Percentiles rank a stretch among this genome's conserved stretches.
These are phyloP conservation scores for Kuraishia floccosa DNA, from an alignment of 805 yeast species.

Conservation along the genomic window DNA sequence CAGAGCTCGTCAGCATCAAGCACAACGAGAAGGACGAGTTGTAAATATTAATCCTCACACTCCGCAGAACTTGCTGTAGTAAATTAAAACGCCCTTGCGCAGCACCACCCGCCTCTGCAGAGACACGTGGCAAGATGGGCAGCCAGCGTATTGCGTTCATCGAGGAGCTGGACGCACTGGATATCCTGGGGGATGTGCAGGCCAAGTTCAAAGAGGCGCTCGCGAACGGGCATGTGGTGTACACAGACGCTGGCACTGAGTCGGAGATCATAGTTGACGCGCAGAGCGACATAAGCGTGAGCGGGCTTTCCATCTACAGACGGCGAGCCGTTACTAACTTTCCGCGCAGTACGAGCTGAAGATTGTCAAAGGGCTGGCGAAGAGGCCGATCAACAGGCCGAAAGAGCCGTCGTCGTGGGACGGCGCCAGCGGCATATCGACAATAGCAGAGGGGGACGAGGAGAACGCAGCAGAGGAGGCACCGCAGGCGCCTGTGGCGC, in stretches of 20 bases:
- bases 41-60: too few species aligned
- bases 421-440: neutral
- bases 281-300: constrained; percentile 9
- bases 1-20: constrained; percentile 51
- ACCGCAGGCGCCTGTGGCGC: too few species aligned
- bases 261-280: constrained; percentile 12
- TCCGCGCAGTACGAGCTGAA: constrained; percentile 14
- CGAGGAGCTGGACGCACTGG: constrained; percentile 10
- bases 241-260: constrained; percentile 7
- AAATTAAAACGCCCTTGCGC: too few species aligned
- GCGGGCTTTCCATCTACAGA: neutral
- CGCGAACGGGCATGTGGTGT: constrained; percentile 13
- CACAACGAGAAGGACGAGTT: constrained; percentile 1
- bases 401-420: constrained; percentile 10
- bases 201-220: constrained; percentile 12
- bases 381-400: constrained; percentile 23
- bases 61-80: too few species aligned
- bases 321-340: neutral
- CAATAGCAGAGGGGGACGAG: neutral
- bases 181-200: constrained; percentile 8
- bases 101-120: too few species aligned
- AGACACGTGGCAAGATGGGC: too few species aligned
- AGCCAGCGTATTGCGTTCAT: too few species aligned
- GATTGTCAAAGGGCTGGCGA: constrained; percentile 19
- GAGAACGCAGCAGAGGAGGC: constrained; percentile 20